A percentile compares a stretch with the other conserved stretches of the same genome.
Evolutionary conservation across 441 rosid species (phyloP).

Genomic region (Sinapis alba): DNA sequence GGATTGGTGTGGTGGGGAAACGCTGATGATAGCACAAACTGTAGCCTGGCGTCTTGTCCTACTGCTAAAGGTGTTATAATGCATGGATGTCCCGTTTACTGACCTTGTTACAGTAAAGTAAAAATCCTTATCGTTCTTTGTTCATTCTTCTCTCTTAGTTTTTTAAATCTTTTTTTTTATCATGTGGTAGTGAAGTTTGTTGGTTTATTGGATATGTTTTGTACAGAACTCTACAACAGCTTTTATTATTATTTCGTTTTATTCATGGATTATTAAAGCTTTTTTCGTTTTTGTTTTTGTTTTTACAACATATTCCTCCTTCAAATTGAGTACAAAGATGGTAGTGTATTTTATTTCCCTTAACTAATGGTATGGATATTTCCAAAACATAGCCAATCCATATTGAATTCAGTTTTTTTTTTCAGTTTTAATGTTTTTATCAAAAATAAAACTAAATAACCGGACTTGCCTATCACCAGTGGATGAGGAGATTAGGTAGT

Average conservation of each 20-base stretch:
- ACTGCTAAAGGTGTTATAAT: conserved; percentile 55
- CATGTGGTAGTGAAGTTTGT: background rate
- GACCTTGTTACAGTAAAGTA: conserved; percentile 13
- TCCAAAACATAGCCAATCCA: background rate
- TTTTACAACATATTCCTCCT: background rate
- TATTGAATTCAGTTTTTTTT: background rate
- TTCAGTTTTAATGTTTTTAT: background rate
- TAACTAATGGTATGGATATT: no score
- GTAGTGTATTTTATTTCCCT: no score
- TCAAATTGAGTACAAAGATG: no score
- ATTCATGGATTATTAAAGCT: no score
- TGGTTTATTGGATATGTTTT: background rate
- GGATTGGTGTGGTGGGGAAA: conserved; percentile 74
- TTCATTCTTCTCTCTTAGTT: conserved; percentile 7
- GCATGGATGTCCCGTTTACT: conserved; percentile 59
- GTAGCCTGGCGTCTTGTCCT: conserved; percentile 67
- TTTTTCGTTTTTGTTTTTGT: background rate
- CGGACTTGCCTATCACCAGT: no score
- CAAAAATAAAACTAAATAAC: background rate
- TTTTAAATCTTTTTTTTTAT: background rate
- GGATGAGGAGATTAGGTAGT: no score
- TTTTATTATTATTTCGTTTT: background rate
- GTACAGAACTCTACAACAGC: background rate
- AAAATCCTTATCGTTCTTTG: background rate
- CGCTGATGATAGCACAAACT: conserved; percentile 44